Percentiles rank a stretch among this genome's conserved stretches.
Conservation (phyloP, 2,329 filamentous ascomycete species). For the Herpomyces periplanetae region DNA sequence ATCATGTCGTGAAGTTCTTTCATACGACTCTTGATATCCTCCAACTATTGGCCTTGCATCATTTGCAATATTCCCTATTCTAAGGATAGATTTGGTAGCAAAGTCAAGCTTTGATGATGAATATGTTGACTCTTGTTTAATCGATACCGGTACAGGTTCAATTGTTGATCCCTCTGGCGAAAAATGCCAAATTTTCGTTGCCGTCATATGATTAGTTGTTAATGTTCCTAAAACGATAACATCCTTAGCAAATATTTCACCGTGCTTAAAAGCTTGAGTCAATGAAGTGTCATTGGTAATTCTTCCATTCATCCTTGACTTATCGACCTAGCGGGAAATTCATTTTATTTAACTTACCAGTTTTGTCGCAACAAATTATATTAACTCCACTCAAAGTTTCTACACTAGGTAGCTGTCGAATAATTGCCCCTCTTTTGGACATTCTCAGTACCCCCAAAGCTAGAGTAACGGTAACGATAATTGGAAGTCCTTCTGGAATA, state of each 20-base stretch:
- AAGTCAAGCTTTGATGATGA: constrained; percentile 19
- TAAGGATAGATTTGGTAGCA: constrained; percentile 37
- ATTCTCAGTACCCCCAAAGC: constrained; percentile 81
- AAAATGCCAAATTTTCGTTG: constrained; percentile 84
- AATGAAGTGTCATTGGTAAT: neutral
- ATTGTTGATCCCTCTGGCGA: too few relatives aligned
- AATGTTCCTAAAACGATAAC: constrained; percentile 24
- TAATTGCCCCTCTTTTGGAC: constrained; percentile 78
- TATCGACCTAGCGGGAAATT: too few relatives aligned
- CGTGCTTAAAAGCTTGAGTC: constrained; percentile 4
- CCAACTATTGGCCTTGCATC: constrained; percentile 53
- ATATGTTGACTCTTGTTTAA: constrained; percentile 15
- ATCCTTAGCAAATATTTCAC: too few relatives aligned
- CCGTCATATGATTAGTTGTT: constrained; percentile 94
- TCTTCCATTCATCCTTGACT: too few relatives aligned
- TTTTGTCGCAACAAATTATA: constrained; percentile 97
- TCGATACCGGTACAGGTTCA: constrained; percentile 15
- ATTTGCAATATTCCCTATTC: constrained; percentile 85
- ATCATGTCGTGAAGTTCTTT: too few relatives aligned
- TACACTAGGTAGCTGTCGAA: constrained; percentile 74
- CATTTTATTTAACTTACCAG: constrained; percentile 14
- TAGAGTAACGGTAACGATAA: constrained; percentile 88
- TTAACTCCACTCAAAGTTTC: constrained; percentile 95
- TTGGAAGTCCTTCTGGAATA: constrained; percentile 77
- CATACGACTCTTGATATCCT: too few relatives aligned